A percentile compares a stretch with the other conserved stretches of the same genome.
Conservation (phyloP, 139 green algal genomes). For the Tetradesmus obliquus region DNA sequence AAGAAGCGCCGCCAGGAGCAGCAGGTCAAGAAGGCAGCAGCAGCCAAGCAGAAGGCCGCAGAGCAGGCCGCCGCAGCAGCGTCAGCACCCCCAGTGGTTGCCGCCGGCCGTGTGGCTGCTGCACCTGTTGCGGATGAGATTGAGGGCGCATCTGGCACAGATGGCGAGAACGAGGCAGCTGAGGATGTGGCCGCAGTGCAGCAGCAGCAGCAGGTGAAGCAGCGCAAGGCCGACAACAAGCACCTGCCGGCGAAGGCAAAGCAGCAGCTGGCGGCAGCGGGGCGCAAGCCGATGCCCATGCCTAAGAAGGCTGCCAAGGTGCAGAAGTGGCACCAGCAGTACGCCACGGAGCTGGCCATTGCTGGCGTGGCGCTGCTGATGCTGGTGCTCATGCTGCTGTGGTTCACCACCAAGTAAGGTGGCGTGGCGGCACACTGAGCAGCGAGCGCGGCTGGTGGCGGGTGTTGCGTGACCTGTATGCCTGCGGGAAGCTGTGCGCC, state of each 20-base stretch:
- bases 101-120: neutral
- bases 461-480: neutral
- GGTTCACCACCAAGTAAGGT: conserved; percentile 26
- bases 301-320: conserved; percentile 9
- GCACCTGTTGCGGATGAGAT: neutral
- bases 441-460: neutral
- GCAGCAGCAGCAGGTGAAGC: conserved; percentile 11
- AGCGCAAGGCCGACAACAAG: conserved; percentile 10
- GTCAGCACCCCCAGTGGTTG: neutral
- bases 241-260: conserved; percentile 4
- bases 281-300: neutral
- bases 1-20: conserved; percentile 52
- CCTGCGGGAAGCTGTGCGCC: no score
- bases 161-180: neutral
- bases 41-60: conserved; percentile 24
- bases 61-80: conserved; percentile 19
- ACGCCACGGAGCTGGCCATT: conserved; percentile 2
- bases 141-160: conserved; percentile 17
- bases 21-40: conserved; percentile 42
- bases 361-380: conserved; percentile 20
- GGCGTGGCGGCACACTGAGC: neutral
- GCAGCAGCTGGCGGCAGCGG: conserved; percentile 16
- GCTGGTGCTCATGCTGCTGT: conserved; percentile 14
- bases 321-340: conserved; percentile 37
- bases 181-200: neutral